Base-by-base conservation (phyloP, 2,329 filamentous ascomycete species). In the Xylariaceae sp. region DNA sequence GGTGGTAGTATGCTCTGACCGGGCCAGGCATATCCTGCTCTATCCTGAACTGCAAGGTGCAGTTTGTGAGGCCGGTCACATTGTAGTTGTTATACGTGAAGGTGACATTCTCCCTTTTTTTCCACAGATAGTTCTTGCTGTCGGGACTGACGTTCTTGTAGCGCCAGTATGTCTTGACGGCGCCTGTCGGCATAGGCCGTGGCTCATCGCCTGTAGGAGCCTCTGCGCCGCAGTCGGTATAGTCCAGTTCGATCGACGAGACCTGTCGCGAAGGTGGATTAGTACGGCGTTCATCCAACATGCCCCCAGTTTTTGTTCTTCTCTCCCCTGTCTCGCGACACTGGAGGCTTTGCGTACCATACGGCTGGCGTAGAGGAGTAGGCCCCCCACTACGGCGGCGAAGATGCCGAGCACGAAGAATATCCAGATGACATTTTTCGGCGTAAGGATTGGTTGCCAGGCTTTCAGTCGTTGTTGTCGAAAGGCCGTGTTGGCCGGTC, bases 371-470 rank as follows among this genome's bases (percentile, higher is more conserved):
- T 83, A 96, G 38, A 96, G 70, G 34, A 97, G 69, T 33, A 92
- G 66, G 35, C 88, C 90, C 29, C 90, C 90, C 50, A 97, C 89
- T 39, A 90, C 88, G 23, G 89, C 89, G 62, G 96, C 95, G 60
- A 97, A 87, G 43, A 88, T 67, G 29, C 84, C 85, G 54, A 88
- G 72, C 31, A 76, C 74, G 61, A 88, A 88, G 66, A 88, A 87
- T 38, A 89, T 71, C 31, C 57, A 59, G 38, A 61, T 57, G 36
- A 61, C 57, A 36, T 88, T 95, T 69, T 95, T 95, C 2, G 90
- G 90, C 3, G 90, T 97, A 36, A 96, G 73, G 59, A 97, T 96
- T 26, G 90, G 90, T 84, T 98, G 92, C 92, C 92, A 98, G 70
- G 92, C 92, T 69, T 97, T 96, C 64, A 98, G 69, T 60, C 92